phyloP scores from a whole-genome alignment of 2,329 filamentous ascomycete species.

The Elsinoe perseae region DNA sequence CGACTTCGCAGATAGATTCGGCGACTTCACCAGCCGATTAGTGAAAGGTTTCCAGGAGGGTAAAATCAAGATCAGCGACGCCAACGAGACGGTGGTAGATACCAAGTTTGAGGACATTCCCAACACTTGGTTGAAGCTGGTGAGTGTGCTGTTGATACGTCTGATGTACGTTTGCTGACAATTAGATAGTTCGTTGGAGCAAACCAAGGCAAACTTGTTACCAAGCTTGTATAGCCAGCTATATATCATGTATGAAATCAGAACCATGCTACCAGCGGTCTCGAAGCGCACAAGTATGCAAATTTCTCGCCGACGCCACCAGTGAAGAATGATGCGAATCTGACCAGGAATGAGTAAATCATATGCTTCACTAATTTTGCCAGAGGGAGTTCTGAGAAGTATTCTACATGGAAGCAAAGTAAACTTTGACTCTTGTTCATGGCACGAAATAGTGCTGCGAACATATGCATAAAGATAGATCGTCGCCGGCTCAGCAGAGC shows the following conservation, averaged over 20 bases:
- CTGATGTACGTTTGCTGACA: neutral
- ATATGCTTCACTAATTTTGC: neutral
- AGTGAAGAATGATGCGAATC: neutral
- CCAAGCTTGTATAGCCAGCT: slow-evolving; percentile 25
- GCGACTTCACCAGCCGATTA: slow-evolving; percentile 19
- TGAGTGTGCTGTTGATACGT: neutral
- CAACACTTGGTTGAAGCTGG: slow-evolving; percentile 41
- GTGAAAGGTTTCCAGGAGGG: slow-evolving; percentile 35
- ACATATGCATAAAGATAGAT: neutral
- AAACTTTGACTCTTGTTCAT: neutral
- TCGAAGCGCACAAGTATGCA: neutral
- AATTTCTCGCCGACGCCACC: neutral
- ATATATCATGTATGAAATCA: neutral
- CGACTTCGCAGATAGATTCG: slow-evolving; percentile 21
- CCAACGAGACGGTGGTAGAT: slow-evolving; percentile 41
- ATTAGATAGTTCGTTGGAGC: slow-evolving; percentile 34
- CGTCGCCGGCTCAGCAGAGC: neutral
- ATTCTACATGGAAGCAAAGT: neutral
- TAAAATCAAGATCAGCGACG: slow-evolving; percentile 39
- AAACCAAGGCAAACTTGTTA: slow-evolving; percentile 43
- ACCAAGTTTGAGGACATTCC: slow-evolving; percentile 43
- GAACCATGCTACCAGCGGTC: neutral
- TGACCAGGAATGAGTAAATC: neutral
- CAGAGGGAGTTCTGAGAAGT: neutral
- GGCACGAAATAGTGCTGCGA: neutral